Evolutionary conservation across 768 basidiomycete species (phyloP).

Genomic region (Mycena indigotica): DNA sequence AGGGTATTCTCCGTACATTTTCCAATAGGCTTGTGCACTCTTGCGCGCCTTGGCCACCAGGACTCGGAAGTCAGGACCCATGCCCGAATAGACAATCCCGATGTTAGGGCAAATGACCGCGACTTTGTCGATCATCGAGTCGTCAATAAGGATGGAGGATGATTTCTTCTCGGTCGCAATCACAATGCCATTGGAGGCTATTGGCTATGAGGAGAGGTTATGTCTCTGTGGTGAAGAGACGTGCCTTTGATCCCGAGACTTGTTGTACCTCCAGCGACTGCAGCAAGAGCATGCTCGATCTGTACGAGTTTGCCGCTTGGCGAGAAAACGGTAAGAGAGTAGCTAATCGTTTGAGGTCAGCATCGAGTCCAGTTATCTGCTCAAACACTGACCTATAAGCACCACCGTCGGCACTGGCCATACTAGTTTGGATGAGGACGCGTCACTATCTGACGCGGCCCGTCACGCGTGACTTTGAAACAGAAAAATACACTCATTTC

Average conservation of each 20-base stretch:
- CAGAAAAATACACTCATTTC: background rate
- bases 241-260: conserved; percentile 98
- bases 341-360: no score
- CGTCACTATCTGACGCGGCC: background rate
- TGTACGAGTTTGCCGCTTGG: conserved; percentile 99
- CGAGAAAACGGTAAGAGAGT: conserved; percentile 99
- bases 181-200: conserved; percentile 98
- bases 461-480: conserved; percentile 33
- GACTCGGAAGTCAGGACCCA: conserved; percentile 98
- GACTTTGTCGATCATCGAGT: conserved; percentile 97
- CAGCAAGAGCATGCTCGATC: conserved; percentile 98
- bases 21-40: conserved; percentile 99
- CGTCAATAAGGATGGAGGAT: conserved; percentile 96
- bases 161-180: conserved; percentile 99
- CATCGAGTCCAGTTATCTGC: conserved; percentile 81
- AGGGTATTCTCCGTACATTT: conserved; percentile 97
- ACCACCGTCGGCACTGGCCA: conserved; percentile 2
- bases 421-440: background rate
- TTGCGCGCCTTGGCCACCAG: conserved; percentile 93
- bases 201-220: conserved; percentile 15
- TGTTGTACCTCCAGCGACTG: conserved; percentile 92
- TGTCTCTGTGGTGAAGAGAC: conserved; percentile 22
- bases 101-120: conserved; percentile 98
- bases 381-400: conserved; percentile 48
- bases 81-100: conserved; percentile 98